Conservation (phyloP, 2,329 filamentous ascomycete species). For the Aspergillus clavatus region DNA sequence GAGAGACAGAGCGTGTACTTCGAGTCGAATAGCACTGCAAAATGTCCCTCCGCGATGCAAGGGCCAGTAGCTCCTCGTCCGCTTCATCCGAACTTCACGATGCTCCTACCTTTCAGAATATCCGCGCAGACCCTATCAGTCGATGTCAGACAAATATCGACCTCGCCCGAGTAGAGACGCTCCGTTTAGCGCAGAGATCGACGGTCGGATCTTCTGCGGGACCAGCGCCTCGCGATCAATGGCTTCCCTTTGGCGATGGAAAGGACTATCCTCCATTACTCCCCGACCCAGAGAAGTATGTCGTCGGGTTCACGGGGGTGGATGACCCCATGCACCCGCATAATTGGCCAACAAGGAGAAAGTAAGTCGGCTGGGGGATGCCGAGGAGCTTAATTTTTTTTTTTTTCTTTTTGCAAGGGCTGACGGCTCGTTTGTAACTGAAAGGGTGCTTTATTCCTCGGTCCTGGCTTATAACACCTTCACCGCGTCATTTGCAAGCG, state of each 20-base stretch:
- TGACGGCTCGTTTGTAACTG: background rate
- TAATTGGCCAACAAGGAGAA: conserved; percentile 47
- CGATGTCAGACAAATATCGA: conserved; percentile 24
- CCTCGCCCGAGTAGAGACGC: conserved; percentile 26
- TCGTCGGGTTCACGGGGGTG: conserved; percentile 51
- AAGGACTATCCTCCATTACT: conserved; percentile 37
- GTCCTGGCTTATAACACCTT: conserved; percentile 45
- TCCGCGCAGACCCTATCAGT: conserved; percentile 6
- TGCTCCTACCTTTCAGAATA: background rate
- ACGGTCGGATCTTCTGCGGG: conserved; percentile 22
- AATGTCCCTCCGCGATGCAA: background rate
- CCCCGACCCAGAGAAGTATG: conserved; percentile 50
- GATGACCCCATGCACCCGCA: conserved; percentile 50
- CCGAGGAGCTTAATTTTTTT: no score
- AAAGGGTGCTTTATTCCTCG: conserved; percentile 14
- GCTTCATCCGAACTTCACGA: conserved; percentile 1
- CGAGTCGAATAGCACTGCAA: background rate
- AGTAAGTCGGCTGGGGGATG: no score
- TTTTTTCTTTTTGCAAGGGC: no score
- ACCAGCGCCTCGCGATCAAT: conserved; percentile 18
- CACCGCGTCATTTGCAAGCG: conserved; percentile 47
- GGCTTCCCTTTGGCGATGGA: conserved; percentile 24
- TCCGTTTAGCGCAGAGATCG: conserved; percentile 22
- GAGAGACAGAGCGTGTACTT: no score
- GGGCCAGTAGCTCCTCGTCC: background rate